Evolutionary conservation across 164 flowering plant genomes (phyloP), one percentile per base, ranked within the genome.

Genomic region (Berberis thunbergii): DNA sequence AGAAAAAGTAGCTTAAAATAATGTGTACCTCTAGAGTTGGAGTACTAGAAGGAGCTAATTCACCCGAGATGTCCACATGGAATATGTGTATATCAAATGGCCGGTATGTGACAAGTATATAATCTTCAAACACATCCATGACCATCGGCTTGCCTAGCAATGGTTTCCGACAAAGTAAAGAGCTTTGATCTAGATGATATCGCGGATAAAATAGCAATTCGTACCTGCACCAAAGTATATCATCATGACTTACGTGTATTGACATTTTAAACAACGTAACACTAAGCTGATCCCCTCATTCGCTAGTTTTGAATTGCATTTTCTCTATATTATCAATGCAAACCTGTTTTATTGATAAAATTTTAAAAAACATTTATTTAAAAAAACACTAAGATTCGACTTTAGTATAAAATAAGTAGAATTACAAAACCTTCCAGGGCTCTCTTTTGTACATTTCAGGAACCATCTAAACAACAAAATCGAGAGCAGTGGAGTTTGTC

Each of bases 141-240:
- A 91, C 99, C 74, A 94, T 78, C 57, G 99, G 97, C 73, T 88
- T 82, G 50, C 91, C 82, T 71, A 85, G 86, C 80, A 94, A 74
- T 53, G 80, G 63, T 72, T 91, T 94, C 65, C 84, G 96, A 74
- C 78, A 84, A 57, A 91, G 93, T 64, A 94, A 75, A 12, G 99
- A 94, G 77, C 96, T 94, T 75, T 86, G 89, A 68, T 94, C 97
- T 70, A 94, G 96, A 74, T 94, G 97, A 81, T 89, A 94, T 82
- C 99, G 83, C 64, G 99, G 99, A 70, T 87, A 94, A 72, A 94
- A 94, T 3, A 94, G 91, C 73, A 94, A 79, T 69, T 94, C 99
- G 76, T 94, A 91, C 78, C 99, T 94, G 86, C 70, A 81, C 41
- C 26, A 43, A 55, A 59, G 40, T 13, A 57, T 41, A 52, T 0